phyloP scores from a whole-genome alignment of 768 basidiomycete species.

The Kwoniella mangroviensis region DNA sequence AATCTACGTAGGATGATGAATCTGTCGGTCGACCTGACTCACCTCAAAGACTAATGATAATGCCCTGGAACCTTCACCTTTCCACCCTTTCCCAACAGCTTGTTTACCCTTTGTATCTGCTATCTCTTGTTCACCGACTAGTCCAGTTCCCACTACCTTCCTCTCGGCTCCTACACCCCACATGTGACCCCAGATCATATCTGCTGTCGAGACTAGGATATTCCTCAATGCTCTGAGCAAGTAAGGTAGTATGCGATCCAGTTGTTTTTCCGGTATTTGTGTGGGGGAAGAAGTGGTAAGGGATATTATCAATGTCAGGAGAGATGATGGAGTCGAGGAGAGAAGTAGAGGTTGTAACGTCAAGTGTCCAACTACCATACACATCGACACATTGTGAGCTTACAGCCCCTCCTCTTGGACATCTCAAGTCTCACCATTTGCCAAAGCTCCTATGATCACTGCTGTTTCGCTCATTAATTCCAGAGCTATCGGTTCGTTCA shows the following conservation, averaged over 20 bases:
- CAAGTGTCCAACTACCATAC: conserved; percentile 39
- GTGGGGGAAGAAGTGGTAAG: conserved; percentile 5
- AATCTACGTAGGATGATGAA: neutral
- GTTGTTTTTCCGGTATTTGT: neutral
- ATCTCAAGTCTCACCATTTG: conserved; percentile 42
- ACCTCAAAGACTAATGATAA: conserved; percentile 44
- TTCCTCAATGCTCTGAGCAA: conserved; percentile 51
- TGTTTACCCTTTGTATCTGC: conserved; percentile 23
- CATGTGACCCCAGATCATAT: conserved; percentile 53
- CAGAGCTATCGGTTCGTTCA: neutral
- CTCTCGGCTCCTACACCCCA: conserved; percentile 53
- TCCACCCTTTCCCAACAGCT: conserved; percentile 27
- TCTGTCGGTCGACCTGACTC: conserved; percentile 3
- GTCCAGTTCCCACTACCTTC: conserved; percentile 26
- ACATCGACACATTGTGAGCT: no score
- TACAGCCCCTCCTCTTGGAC: no score
- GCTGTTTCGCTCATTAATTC: conserved; percentile 51
- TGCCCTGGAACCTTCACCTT: conserved; percentile 24
- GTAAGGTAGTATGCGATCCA: conserved; percentile 40
- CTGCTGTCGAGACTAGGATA: conserved; percentile 48
- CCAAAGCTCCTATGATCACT: conserved; percentile 53
- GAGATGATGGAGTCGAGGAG: conserved; percentile 26
- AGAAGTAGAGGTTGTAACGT: conserved; percentile 40
- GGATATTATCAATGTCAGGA: conserved; percentile 30
- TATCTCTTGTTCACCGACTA: conserved; percentile 11